phyloP scores from a whole-genome alignment of 257 asterid genomes.

The Nyctanthes arbortristis region DNA sequence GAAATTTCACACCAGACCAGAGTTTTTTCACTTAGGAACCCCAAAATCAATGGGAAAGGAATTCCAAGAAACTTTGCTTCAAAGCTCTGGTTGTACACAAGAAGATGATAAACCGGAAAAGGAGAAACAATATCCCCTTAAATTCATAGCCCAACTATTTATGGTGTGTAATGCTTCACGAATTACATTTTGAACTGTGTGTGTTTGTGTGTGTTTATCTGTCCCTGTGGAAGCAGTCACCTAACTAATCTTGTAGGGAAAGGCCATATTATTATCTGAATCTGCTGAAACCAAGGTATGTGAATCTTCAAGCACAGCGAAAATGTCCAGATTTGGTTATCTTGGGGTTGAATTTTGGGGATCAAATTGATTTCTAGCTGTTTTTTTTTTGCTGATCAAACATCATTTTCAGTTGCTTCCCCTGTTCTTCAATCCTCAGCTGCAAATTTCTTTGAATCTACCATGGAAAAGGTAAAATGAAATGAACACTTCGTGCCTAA shows the following conservation, averaged over 20 bases:
- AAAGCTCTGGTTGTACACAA: conserved; percentile 23
- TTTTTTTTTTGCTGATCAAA: conserved; percentile 61
- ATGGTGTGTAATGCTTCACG: background rate
- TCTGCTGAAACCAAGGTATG: conserved; percentile 36
- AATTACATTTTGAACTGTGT: background rate
- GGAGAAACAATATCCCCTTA: background rate
- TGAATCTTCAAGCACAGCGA: conserved; percentile 34
- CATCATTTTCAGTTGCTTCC: conserved; percentile 58
- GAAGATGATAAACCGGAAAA: background rate
- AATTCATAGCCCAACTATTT: too few species aligned
- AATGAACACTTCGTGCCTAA: background rate
- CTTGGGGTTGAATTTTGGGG: conserved; percentile 28
- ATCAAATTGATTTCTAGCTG: conserved; percentile 33
- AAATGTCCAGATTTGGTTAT: conserved; percentile 34
- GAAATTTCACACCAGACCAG: background rate
- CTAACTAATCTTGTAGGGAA: conserved; percentile 49
- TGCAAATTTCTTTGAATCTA: conserved; percentile 66
- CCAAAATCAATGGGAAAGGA: background rate
- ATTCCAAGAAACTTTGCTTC: conserved; percentile 14
- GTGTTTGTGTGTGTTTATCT: background rate
- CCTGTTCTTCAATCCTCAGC: conserved; percentile 74
- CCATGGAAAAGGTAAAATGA: background rate
- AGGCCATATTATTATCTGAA: conserved; percentile 39
- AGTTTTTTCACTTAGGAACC: conserved; percentile 11
- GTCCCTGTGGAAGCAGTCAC: background rate